Evolutionary conservation across 352 stramenopile genomes (phyloP).

Genomic region (Globisporangium okanoganense): DNA sequence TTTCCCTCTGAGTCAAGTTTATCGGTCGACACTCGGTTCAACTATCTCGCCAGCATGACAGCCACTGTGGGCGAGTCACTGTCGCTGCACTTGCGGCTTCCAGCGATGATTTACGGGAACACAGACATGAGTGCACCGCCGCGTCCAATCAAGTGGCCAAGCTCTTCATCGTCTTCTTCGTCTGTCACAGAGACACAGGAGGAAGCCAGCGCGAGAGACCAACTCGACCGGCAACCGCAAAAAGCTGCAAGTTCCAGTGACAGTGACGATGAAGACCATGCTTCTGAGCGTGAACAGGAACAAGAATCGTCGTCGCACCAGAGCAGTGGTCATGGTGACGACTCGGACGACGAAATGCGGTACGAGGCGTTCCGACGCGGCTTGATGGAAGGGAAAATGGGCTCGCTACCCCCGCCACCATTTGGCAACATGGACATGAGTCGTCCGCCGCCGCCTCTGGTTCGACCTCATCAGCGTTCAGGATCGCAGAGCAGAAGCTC

Average conservation of each 20-base stretch:
- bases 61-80: conserved; percentile 33
- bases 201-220: background rate
- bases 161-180: conserved; percentile 24
- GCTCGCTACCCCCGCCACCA: conserved; percentile 29
- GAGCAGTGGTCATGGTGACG: background rate
- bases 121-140: conserved; percentile 40
- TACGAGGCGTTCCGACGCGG: conserved; percentile 13
- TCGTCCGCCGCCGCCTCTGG: conserved; percentile 15
- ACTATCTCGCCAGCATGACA: conserved; percentile 50
- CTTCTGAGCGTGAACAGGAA: background rate
- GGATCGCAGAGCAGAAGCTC: background rate
- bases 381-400: conserved; percentile 18
- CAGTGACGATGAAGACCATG: background rate
- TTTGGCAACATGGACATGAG: conserved; percentile 45
- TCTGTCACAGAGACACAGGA: conserved; percentile 9
- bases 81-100: conserved; percentile 42
- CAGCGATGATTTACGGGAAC: conserved; percentile 23
- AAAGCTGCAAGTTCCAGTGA: background rate
- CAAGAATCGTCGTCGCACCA: background rate
- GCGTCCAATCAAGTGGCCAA: conserved; percentile 24
- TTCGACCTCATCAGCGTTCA: background rate
- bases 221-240: background rate
- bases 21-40: conserved; percentile 40
- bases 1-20: conserved; percentile 38
- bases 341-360: conserved; percentile 8